phyloP scores from a whole-genome alignment of 2,329 filamentous ascomycete genomes.

The Colletotrichum lini region DNA sequence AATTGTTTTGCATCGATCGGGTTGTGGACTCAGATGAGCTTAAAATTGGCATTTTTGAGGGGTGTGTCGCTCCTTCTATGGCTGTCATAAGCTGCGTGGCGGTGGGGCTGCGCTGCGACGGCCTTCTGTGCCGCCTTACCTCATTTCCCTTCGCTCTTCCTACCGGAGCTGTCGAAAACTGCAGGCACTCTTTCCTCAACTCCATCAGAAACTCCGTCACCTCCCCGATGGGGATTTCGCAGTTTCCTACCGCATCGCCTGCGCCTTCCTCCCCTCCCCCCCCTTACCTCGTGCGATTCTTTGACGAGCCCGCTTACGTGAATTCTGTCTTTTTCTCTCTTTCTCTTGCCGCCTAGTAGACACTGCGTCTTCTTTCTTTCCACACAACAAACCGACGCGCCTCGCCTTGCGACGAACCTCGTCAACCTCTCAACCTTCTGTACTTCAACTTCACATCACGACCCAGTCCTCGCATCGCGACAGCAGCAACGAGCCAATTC shows the following conservation, averaged over 20 bases:
- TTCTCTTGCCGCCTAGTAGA: not conserved
- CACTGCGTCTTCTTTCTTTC: not conserved
- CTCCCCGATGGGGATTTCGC: constrained; percentile 17
- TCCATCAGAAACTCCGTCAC: not conserved
- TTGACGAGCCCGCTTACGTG: constrained; percentile 5
- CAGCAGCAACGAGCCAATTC: constrained; percentile 1
- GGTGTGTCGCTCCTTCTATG: constrained; percentile 3
- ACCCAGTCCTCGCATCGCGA: not conserved
- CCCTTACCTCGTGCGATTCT: not conserved
- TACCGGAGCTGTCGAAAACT: not conserved
- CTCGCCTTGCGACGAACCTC: constrained; percentile 8
- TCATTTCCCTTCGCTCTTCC: not conserved
- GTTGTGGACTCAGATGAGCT: not conserved
- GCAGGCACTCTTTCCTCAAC: constrained; percentile 12
- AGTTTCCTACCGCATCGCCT: constrained; percentile 13
- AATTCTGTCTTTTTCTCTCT: not conserved
- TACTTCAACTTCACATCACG: constrained; percentile 2
- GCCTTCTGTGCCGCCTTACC: not conserved
- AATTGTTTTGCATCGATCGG: not conserved
- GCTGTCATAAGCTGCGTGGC: not conserved
- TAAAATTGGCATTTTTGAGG: not conserved
- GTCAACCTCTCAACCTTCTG: not conserved
- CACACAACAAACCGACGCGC: not conserved
- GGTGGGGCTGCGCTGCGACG: not conserved
- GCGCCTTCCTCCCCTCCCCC: constrained; percentile 2